These are phyloP conservation scores for Wickerhamiella australiensis DNA, from an alignment of 805 yeast genomes.

Conservation along the genomic window DNA sequence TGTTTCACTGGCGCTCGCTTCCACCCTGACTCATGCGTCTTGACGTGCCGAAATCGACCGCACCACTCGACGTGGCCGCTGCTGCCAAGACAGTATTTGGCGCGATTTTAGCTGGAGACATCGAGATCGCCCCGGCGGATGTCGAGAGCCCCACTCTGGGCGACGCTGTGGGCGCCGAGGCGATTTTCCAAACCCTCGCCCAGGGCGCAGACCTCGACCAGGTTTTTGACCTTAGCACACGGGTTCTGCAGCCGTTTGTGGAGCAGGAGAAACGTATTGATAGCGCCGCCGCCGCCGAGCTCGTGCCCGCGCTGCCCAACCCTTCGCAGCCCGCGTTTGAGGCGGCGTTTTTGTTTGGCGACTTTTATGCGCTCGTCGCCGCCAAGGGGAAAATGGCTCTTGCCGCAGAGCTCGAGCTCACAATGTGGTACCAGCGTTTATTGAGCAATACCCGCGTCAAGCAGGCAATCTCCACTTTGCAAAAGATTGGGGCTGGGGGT, in stretches of 20 bases:
- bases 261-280: conserved; percentile 19
- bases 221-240: conserved; percentile 21
- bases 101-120: conserved; percentile 25
- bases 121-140: conserved; percentile 23
- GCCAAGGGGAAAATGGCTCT: conserved; percentile 27
- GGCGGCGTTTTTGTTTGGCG: conserved; percentile 36
- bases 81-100: conserved; percentile 35
- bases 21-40: conserved; percentile 13
- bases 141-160: conserved; percentile 20
- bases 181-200: conserved; percentile 38
- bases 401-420: conserved; percentile 23
- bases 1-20: background rate
- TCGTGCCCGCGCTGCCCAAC: conserved; percentile 22
- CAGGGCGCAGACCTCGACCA: conserved; percentile 27
- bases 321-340: conserved; percentile 28
- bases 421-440: conserved; percentile 28
- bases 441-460: conserved; percentile 23
- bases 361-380: conserved; percentile 32
- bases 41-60: conserved; percentile 19
- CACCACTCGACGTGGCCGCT: conserved; percentile 14
- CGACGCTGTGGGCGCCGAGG: conserved; percentile 24
- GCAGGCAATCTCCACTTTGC: conserved; percentile 20
- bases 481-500: conserved; percentile 4
- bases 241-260: conserved; percentile 13
- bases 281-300: conserved; percentile 16